A percentile compares a stretch with the other conserved stretches of the same genome.
phyloP scores from a whole-genome alignment of 164 flowering plant genomes.

The Umbilicus rupestris region DNA sequence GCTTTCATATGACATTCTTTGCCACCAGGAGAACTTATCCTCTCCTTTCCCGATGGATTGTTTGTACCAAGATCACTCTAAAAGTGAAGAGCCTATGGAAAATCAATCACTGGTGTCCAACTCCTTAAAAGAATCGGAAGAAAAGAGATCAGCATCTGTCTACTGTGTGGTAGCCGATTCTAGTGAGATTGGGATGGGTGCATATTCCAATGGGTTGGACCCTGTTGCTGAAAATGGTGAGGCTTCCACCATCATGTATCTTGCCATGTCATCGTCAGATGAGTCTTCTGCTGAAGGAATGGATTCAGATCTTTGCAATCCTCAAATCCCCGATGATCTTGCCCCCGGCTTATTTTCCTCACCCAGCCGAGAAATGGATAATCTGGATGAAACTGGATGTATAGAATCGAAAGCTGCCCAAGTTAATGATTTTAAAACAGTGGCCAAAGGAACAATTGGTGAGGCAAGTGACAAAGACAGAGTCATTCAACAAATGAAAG shows the following conservation, averaged over 20 bases:
- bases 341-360: slow-evolving; percentile 13
- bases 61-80: slow-evolving; percentile 33
- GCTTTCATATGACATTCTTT: slow-evolving; percentile 93
- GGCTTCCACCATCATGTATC: slow-evolving; percentile 16
- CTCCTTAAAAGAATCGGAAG: slow-evolving; percentile 15
- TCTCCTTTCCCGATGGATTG: slow-evolving; percentile 77
- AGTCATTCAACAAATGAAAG: slow-evolving; percentile 28
- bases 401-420: slow-evolving; percentile 9
- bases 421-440: slow-evolving; percentile 11
- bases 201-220: background rate
- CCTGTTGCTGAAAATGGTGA: slow-evolving; percentile 10
- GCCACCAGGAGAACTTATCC: slow-evolving; percentile 77
- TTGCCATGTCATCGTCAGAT: slow-evolving; percentile 20
- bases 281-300: slow-evolving; percentile 13
- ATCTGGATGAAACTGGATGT: slow-evolving; percentile 13
- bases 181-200: background rate
- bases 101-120: slow-evolving; percentile 16
- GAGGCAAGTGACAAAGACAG: slow-evolving; percentile 26
- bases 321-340: slow-evolving; percentile 16
- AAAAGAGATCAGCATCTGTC: slow-evolving; percentile 4
- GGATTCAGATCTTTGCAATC: slow-evolving; percentile 14
- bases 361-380: slow-evolving; percentile 14
- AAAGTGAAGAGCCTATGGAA: slow-evolving; percentile 19
- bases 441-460: slow-evolving; percentile 12
- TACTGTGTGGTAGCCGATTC: background rate